Base-by-base conservation (phyloP, 805 yeast species). In the Tetrapisispora arboricola region DNA sequence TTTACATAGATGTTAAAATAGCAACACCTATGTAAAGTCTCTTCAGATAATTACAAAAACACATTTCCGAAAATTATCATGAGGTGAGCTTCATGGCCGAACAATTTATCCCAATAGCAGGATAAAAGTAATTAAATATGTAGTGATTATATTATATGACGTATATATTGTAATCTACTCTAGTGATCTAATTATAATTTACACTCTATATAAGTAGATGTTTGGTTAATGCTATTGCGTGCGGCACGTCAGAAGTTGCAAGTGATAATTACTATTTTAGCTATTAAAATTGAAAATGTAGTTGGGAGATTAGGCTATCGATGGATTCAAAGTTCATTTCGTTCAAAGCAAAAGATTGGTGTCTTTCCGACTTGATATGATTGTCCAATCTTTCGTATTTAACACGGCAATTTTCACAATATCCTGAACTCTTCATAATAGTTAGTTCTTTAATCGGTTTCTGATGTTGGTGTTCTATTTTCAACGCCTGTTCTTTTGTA, bases 341-440 rank as follows among this genome's bases (percentile, higher is more conserved):
- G 49, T 81, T 76, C 33, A 67, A 63, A 3, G 96, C 96, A 65
- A 86, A 88, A 40, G 75, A 73, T 38, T 82, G 68, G 58, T 90
- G 98, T 48, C 79, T 74, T 27, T 72, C 73, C 19, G 85, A 71
- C 22, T 55, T 53, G 31, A 85, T 73, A 58, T 90, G 98, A 43
- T 76, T 84, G 20, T 78, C 84, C 54, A 87, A 79, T 49, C 76
- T 75, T 39, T 83, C 88, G 57, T 83, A 90, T 56, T 80, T 80
- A 44, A 81, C 82, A 19, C 90, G 70, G 62, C 98, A 90, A 56
- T 90, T 90, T 58, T 90, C 98, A 64, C 98, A 90, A 61, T 84
- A 88, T 0, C 96, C 96, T 1, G 90, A 50, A 35, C 55, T 61
- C 13, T 24, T 34, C 37, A 34, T 34, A 16, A 34, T 34, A 18